Base-by-base conservation (phyloP, 371 early-diverging fungal genomes). In the Mucor plumbeus region DNA sequence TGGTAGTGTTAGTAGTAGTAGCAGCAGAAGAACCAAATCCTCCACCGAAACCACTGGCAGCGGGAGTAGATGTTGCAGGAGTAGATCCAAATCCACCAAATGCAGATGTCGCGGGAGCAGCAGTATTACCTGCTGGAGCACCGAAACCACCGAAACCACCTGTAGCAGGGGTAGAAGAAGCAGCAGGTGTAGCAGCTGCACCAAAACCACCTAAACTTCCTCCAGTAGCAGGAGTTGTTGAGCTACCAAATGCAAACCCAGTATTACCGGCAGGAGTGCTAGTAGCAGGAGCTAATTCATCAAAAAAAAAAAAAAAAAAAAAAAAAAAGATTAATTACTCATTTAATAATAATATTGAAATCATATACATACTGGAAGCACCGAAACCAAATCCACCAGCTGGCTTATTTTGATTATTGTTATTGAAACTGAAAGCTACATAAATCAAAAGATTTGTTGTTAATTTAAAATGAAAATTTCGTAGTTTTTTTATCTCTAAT, bases 171-270 rank as follows among this genome's bases (percentile, higher is more conserved):
- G 69, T 62, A 13, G 56, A 47, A 40, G 64, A 31, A 44, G 62
- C 41, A 17, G 74, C 59, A 35, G 77, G 36, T 26, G 26, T 26
- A 26, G 26, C 26, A 26, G 26, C 26, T 57, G 79, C 48, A 31
- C 73, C 77, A 43, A 76, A 72, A 21, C 67, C 73, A 17, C 77
- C 74, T 59, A 76, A 74, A 55, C 67, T 64, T 5, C 73, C 67
- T 48, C 65, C 61, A 47, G 58, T 53, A 56, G 65, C 55, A 57
- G 73, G 26, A 31, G 54, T 33, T 4, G 54, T 73, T 36, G 73
- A 66, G 26, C 64, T 66, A 34, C 74, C 74, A 67, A 72, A 69
- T 31, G 61, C 33, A 35, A 61, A 61, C 8, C 71, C 70, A 11
- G 69, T 58, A 36, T 67, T 35, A 6, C 75, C 76, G 36, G 81